phyloP scores from a whole-genome alignment of 495 filamentous ascomycete genomes.

The Aspergillus wentii region DNA sequence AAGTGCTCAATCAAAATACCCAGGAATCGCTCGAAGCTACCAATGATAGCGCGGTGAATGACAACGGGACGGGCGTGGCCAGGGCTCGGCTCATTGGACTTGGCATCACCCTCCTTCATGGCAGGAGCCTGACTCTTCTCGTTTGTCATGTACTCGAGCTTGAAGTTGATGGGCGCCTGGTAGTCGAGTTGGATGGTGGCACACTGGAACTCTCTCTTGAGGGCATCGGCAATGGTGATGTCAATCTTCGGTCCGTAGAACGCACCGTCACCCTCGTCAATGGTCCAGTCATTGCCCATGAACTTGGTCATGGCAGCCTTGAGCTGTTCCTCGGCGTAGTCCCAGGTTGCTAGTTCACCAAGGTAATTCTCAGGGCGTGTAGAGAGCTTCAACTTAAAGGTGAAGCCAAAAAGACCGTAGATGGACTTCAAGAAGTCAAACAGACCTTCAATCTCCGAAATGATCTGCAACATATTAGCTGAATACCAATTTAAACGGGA shows the following conservation, averaged over 20 bases:
- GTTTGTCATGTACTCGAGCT: conserved; percentile 74
- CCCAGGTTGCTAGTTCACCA: conserved; percentile 82
- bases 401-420: conserved; percentile 88
- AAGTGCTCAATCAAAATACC: conserved; percentile 94
- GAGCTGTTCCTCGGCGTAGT: conserved; percentile 76
- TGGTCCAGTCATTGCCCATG: conserved; percentile 71
- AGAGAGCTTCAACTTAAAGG: conserved; percentile 94
- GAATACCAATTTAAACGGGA: background rate
- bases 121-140: conserved; percentile 46
- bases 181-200: conserved; percentile 98
- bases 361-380: conserved; percentile 91
- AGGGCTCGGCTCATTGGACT: conserved; percentile 35
- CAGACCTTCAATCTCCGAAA: conserved; percentile 73
- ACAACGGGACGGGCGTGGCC: conserved; percentile 92
- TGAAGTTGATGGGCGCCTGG: conserved; percentile 80
- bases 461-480: conserved; percentile 51
- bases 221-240: conserved; percentile 78
- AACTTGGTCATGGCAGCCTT: conserved; percentile 76
- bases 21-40: conserved; percentile 91
- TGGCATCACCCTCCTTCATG: conserved; percentile 25
- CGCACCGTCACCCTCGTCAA: conserved; percentile 91
- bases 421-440: conserved; percentile 84
- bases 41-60: conserved; percentile 93
- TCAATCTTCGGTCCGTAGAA: conserved; percentile 98
- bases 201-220: conserved; percentile 79